Evolutionary conservation across 352 stramenopile genomes (phyloP), one percentile per base, ranked within the genome.

Genomic region (Achlya hypogyna): DNA sequence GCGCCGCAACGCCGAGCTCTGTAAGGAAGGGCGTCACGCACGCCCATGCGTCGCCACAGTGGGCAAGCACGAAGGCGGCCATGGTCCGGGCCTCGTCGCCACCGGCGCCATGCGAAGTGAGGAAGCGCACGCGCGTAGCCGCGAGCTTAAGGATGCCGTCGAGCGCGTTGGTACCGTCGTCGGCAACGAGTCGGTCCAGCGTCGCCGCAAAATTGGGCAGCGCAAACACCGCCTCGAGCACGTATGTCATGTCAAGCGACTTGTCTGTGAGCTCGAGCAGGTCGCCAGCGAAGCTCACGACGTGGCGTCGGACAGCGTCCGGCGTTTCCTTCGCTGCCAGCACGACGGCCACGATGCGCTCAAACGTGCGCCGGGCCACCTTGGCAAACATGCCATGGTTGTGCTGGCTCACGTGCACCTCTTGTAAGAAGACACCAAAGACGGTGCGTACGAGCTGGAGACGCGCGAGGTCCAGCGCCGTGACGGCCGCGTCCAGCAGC

Each of bases 361-460:
- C 72, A 29, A 89, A 74, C 10, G 82, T 89, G 40, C 78, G 67
- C 0, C 49, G 66, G 8, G 88, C 74, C 34, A 90, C 72, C 2
- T 70, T 59, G 22, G 77, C 58, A 8, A 95, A 70, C 64, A 88
- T 91, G 0, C 53, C 66, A 23, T 82, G 84, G 58, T 87, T 90
- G 65, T 91, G 76, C 35, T 82, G 80, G 27, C 80, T 85, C 58
- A 92, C 84, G 51, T 93, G 81, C 56, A 95, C 75, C 71, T 95
- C 84, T 62, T 93, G 81, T 1, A 89, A 56, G 29, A 92, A 95
- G 22, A 78, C 72, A 51, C 83, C 79, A 64, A 92, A 88, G 5
- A 93, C 54, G n/a, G 87, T 76, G 5, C 86, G 86, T 25, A 79
- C 79, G 62, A 92, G 66, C 1, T 73, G 71, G 29, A 92, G 70